A percentile compares a stretch with the other conserved stretches of the same genome.
phyloP scores from a whole-genome alignment of 1,284 basidiomycete species.

The Moesziomyces parantarcticus region DNA sequence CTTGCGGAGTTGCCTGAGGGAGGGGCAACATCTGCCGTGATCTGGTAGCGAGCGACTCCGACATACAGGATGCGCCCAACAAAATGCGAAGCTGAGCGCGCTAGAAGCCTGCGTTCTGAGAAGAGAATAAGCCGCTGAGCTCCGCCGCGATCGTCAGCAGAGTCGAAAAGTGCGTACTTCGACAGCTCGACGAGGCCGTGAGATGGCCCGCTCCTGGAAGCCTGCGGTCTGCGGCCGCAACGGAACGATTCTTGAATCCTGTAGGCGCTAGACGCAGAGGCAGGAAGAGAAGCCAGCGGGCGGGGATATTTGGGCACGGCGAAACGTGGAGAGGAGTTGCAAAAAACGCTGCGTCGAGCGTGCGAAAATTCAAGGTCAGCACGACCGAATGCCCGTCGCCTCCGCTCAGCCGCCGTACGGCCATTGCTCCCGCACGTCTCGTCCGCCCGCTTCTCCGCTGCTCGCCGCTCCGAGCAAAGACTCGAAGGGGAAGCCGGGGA shows the following conservation, averaged over 20 bases:
- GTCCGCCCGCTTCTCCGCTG: too few species aligned
- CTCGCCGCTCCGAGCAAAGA: background rate
- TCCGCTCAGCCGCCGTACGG: background rate
- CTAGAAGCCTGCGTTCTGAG: background rate
- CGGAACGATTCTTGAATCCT: too few species aligned
- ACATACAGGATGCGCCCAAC: too few species aligned
- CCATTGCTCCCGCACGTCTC: background rate
- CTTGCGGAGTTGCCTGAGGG: too few species aligned
- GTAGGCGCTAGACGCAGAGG: too few species aligned
- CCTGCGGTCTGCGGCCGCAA: too few species aligned
- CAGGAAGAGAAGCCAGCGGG: background rate
- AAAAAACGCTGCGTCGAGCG: background rate
- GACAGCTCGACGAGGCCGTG: background rate
- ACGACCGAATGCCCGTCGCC: too few species aligned
- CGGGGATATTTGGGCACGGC: background rate
- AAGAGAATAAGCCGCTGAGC: background rate
- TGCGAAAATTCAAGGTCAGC: background rate
- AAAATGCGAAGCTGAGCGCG: too few species aligned
- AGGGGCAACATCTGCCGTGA: too few species aligned
- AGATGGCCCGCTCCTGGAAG: too few species aligned
- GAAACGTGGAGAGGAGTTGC: too few species aligned
- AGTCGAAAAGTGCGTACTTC: background rate
- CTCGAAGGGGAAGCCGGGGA: background rate
- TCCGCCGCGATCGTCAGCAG: background rate
- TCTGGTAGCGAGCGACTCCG: constrained; percentile 25